phyloP scores from a whole-genome alignment of 371 early-diverging fungal genomes.

The Lichtheimia ramosa region DNA sequence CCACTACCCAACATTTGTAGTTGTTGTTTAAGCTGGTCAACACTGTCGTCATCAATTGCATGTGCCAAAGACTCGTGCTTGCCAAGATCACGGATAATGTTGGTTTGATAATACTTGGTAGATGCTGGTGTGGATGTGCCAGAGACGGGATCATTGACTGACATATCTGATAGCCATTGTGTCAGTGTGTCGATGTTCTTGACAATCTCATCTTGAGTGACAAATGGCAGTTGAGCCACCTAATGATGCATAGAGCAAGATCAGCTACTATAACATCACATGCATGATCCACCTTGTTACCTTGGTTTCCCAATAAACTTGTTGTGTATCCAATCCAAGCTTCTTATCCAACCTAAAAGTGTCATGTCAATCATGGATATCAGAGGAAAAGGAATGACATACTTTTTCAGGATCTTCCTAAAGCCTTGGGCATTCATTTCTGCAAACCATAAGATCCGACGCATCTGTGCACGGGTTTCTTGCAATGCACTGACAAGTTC shows the following conservation, averaged over 20 bases:
- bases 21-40: not conserved
- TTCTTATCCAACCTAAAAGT: constrained; percentile 63
- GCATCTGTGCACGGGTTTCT: constrained; percentile 61
- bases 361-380: not conserved
- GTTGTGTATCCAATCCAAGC: constrained; percentile 43
- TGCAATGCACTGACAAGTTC: constrained; percentile 59
- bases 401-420: constrained; percentile 76
- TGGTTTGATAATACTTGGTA: not conserved
- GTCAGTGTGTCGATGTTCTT: constrained; percentile 28
- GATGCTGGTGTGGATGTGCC: not conserved
- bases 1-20: not conserved
- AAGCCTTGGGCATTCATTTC: constrained; percentile 69
- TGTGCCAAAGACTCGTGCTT: not conserved
- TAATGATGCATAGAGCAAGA: not conserved
- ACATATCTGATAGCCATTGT: constrained; percentile 25
- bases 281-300: constrained; percentile 11
- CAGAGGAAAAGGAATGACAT: constrained; percentile 5
- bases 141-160: constrained; percentile 3
- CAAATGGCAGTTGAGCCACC: constrained; percentile 42
- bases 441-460: constrained; percentile 62
- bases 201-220: constrained; percentile 26
- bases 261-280: no score
- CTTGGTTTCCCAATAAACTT: constrained; percentile 58
- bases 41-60: constrained; percentile 16
- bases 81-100: no score